Conservation (phyloP, 1,139 yeast species). For the Taphrina confusa region DNA sequence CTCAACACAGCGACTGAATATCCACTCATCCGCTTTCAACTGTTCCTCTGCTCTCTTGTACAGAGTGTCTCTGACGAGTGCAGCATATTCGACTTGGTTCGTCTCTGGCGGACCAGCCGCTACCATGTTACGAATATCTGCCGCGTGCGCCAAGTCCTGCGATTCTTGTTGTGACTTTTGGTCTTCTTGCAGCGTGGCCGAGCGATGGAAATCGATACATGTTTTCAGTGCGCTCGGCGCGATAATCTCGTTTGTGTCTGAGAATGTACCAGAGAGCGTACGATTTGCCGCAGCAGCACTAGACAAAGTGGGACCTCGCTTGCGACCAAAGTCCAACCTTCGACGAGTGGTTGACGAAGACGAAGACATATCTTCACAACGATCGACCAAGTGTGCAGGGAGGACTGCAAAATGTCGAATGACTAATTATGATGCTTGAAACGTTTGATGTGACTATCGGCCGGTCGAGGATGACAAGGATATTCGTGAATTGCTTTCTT, state of each 20-base stretch:
- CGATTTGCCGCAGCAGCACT: constrained; percentile 1
- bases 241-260: not conserved
- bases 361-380: constrained; percentile 7
- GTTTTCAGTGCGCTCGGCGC: not conserved
- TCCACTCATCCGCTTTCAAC: constrained; percentile 15
- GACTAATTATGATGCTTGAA: too few species aligned
- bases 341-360: not conserved
- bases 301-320: constrained; percentile 4
- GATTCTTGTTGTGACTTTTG: not conserved
- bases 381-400: too few species aligned
- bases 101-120: constrained; percentile 1
- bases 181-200: not conserved
- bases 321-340: constrained; percentile 6
- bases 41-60: not conserved
- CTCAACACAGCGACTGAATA: not conserved
- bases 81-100: constrained; percentile 7
- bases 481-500: too few species aligned
- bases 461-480: too few species aligned
- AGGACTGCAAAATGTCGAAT: too few species aligned
- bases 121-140: constrained; percentile 4
- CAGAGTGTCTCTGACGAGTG: not conserved
- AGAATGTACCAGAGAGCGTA: not conserved
- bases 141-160: not conserved
- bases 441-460: too few species aligned
- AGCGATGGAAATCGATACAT: not conserved